Conservation (phyloP, 305 asterid species). For the Fraxinus sp. region DNA sequence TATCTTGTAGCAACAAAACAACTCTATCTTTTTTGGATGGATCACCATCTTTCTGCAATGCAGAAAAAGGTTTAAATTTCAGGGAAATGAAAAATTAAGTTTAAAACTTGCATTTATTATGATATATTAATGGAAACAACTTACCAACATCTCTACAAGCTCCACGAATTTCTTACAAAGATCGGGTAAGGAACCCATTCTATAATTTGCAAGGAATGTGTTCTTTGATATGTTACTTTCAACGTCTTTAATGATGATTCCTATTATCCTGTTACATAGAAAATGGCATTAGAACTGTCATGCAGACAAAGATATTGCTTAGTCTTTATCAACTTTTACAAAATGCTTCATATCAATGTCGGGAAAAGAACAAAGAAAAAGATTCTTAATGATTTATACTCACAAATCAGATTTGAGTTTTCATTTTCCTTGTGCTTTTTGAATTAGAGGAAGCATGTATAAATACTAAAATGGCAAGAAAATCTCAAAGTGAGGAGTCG, state of each 20-base stretch:
- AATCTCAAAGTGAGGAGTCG: not conserved
- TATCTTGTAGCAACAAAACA: slow-evolving; percentile 91
- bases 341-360: slow-evolving; percentile 15
- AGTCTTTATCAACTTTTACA: not conserved
- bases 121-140: slow-evolving; percentile 26
- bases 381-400: not conserved
- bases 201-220: slow-evolving; percentile 77
- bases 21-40: slow-evolving; percentile 76
- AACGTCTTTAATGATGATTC: slow-evolving; percentile 76
- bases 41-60: slow-evolving; percentile 73
- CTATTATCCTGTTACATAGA: slow-evolving; percentile 65
- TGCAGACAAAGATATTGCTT: slow-evolving; percentile 12
- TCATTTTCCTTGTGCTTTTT: not conserved
- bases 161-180: slow-evolving; percentile 79
- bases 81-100: slow-evolving; percentile 21
- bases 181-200: slow-evolving; percentile 78
- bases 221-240: slow-evolving; percentile 68
- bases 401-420: slow-evolving; percentile 1
- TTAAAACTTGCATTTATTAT: slow-evolving; percentile 6
- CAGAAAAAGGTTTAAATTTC: slow-evolving; percentile 19
- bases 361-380: slow-evolving; percentile 1
- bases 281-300: slow-evolving; percentile 30
- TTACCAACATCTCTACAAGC: slow-evolving; percentile 91
- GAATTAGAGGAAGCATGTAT: not conserved
- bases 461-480: not conserved